A percentile compares a stretch with the other conserved stretches of the same genome.
These are phyloP conservation scores for Seiridium unicorne DNA, from an alignment of 2,329 filamentous ascomycete genomes.

Conservation along the genomic window DNA sequence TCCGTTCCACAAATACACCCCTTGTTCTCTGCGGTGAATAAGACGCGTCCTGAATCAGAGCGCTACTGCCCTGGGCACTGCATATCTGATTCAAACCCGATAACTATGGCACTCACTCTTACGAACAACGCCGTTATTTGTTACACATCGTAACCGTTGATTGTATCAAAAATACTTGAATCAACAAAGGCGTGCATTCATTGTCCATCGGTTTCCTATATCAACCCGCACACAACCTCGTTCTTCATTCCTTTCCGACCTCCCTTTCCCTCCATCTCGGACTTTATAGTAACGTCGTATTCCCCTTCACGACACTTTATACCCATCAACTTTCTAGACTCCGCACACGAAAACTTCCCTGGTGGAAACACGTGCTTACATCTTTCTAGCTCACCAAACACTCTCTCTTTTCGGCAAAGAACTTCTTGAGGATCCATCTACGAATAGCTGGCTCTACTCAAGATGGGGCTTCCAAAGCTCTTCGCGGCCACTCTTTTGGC, in stretches of 20 bases:
- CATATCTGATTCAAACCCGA: no score
- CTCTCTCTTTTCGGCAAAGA: neutral
- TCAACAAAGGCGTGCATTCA: neutral
- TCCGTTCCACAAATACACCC: neutral
- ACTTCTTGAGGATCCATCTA: conserved; percentile 16
- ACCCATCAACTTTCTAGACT: neutral
- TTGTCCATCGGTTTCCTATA: neutral
- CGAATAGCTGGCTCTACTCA: conserved; percentile 28
- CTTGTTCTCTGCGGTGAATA: conserved; percentile 7
- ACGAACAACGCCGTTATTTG: conserved; percentile 14
- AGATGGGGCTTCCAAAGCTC: conserved; percentile 29
- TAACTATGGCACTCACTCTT: no score
- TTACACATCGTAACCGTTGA: neutral
- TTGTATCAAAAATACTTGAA: neutral
- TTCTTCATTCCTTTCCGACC: neutral
- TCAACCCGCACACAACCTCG: neutral
- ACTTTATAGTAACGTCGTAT: neutral
- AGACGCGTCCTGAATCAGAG: neutral
- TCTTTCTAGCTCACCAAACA: neutral
- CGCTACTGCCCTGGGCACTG: no score
- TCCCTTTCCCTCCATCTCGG: neutral
- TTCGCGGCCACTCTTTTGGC: conserved; percentile 23
- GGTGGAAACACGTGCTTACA: conserved; percentile 1
- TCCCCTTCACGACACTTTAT: neutral
- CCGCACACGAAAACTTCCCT: neutral